Evolutionary conservation across 2,329 filamentous ascomycete genomes (phyloP), one percentile per base, ranked within the genome.

Genomic region (Westerdykella sp.): DNA sequence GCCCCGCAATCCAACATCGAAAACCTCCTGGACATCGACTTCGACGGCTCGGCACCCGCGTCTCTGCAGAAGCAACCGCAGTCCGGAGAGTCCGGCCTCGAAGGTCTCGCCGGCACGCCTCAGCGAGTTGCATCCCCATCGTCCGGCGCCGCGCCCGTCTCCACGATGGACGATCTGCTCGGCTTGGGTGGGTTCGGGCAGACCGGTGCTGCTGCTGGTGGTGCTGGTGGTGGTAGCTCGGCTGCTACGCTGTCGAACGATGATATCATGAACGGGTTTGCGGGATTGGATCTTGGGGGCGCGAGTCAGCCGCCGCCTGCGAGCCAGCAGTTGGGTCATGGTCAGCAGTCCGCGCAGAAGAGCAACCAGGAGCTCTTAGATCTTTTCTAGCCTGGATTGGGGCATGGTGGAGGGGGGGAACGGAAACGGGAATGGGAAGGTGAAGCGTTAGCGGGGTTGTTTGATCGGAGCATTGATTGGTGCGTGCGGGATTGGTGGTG

Each of bases 1-100:
- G 62, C 73, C 21, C 60, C 77, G 6, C 84, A 89, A 64, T 85
- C 70, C 72, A 96, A 95, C 58, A 78, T 91, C 51, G 93, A 98
- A 69, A 98, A 97, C 65, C 75, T 98, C 15, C 78, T 98, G 43
- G 93, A 98, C 59, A 95, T 95, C 58, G 89, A 95, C 67, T 95
- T 95, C 62, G 93, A 97, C 60, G 93, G 91, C 21, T 85, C 87
- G 2, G 90, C 86, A 2, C 91, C 91, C 3, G 91, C 93, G n/a
- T 91, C 87, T 11, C 77, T 87, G 40, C 85, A 90, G 52, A 78
- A 79, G 43, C 73, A 81, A 49, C 77, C 80, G 13, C 56, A 66
- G n/a, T 63, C 60, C 37, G 72, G 74, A 37, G 50, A 70, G 14
- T 73, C 72, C 12, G 73, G 74, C 35, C 59, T 80, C 13, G 76